Conservation (phyloP, 176 grass and related monocot genomes). For the Rhynchospora pubera region DNA sequence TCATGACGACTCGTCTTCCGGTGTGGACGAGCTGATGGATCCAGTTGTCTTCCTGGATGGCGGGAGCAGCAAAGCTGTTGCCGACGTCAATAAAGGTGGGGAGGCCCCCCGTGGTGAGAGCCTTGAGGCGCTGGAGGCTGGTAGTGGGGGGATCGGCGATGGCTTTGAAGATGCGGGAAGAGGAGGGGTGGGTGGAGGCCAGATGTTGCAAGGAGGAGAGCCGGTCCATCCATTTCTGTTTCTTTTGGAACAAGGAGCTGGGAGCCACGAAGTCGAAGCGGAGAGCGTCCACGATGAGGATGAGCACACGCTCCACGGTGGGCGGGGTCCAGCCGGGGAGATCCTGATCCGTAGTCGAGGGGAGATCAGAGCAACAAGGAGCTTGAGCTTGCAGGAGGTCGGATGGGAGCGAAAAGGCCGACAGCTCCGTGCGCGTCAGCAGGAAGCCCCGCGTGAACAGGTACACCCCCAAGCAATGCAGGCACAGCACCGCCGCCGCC, state of each 20-base stretch:
- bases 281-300: slow-evolving; percentile 79
- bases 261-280: slow-evolving; percentile 95
- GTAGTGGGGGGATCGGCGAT: too few relatives aligned
- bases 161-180: slow-evolving; percentile 89
- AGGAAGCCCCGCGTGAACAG: slow-evolving; percentile 98
- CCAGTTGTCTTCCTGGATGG: slow-evolving; percentile 93
- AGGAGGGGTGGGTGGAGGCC: slow-evolving; percentile 44
- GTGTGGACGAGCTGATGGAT: slow-evolving; percentile 77
- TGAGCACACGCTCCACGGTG: slow-evolving; percentile 55
- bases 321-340: slow-evolving; percentile 47
- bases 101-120: slow-evolving; percentile 81
- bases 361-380: too few relatives aligned
- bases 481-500: background rate
- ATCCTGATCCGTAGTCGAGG: too few relatives aligned
- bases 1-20: slow-evolving; percentile 90
- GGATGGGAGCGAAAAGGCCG: slow-evolving; percentile 49
- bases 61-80: slow-evolving; percentile 89
- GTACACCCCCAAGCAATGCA: slow-evolving; percentile 59
- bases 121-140: too few relatives aligned
- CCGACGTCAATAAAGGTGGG: slow-evolving; percentile 97
- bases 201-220: slow-evolving; percentile 71
- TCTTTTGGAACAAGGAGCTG: slow-evolving; percentile 71
- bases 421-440: slow-evolving; percentile 84
- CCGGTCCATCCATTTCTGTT: slow-evolving; percentile 95
- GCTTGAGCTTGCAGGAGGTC: slow-evolving; percentile 45